Conservation (phyloP, 164 flowering plant species). For the Vitis riparia region DNA sequence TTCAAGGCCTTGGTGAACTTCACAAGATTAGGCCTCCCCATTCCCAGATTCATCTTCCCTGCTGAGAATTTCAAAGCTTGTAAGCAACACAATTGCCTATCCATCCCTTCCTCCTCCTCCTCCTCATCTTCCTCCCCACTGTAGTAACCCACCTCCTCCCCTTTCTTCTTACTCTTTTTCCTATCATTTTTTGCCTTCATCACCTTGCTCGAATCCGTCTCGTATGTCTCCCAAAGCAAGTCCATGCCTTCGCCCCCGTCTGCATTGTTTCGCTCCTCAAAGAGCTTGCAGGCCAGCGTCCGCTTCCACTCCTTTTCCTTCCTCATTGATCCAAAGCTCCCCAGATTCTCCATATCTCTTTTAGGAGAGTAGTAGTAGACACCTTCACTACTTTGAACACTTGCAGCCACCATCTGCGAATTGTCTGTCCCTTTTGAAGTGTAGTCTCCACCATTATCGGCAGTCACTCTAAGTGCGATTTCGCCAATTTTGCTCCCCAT, state of each 20-base stretch:
- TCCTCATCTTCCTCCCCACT: conserved; percentile 24
- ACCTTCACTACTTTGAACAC: background rate
- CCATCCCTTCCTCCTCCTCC: conserved; percentile 27
- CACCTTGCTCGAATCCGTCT: conserved; percentile 32
- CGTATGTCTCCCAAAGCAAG: conserved; percentile 83
- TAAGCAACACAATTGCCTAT: conserved; percentile 64
- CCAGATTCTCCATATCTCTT: conserved; percentile 20
- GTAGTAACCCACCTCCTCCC: background rate
- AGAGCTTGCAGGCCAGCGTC: conserved; percentile 89
- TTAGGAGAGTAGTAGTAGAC: background rate
- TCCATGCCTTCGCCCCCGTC: conserved; percentile 80
- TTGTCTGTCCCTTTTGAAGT: background rate
- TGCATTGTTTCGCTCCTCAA: conserved; percentile 69
- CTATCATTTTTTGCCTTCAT: conserved; percentile 10
- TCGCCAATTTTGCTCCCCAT: conserved; percentile 5
- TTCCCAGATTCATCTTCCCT: conserved; percentile 82
- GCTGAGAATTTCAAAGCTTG: conserved; percentile 82
- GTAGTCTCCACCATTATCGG: conserved; percentile 1
- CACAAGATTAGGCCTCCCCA: conserved; percentile 62
- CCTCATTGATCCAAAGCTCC: conserved; percentile 67
- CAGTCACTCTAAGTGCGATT: background rate
- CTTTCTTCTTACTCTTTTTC: conserved; percentile 21
- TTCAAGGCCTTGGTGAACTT: conserved; percentile 71
- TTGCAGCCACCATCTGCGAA: conserved; percentile 5
- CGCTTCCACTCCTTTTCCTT: conserved; percentile 86